Percentiles rank a stretch among this genome's conserved stretches.
Evolutionary conservation across 2,329 filamentous ascomycete genomes (phyloP).

Genomic region (Raffaelea arxii): DNA sequence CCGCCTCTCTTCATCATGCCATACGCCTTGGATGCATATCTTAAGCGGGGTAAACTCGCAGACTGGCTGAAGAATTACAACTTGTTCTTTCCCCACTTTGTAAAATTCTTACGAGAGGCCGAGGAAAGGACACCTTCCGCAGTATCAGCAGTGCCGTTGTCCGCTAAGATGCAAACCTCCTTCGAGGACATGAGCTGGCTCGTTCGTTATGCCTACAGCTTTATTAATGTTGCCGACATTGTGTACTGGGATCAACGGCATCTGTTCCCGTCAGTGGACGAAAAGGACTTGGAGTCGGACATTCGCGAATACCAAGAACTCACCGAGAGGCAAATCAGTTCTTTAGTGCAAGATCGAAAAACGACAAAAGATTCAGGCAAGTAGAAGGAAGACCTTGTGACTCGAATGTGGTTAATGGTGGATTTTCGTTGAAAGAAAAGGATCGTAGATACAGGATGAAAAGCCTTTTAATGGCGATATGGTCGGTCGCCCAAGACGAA

Average conservation of each 20-base stretch:
- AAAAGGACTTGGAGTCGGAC: background rate
- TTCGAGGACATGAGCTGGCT: background rate
- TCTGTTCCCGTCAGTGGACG: background rate
- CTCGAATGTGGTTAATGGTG: too few species aligned
- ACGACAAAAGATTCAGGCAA: too few species aligned
- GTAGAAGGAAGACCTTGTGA: too few species aligned
- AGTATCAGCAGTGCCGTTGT: background rate
- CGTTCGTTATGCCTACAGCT: conserved; percentile 1
- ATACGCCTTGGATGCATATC: background rate
- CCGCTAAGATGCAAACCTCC: background rate
- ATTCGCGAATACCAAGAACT: background rate
- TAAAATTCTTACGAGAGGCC: background rate
- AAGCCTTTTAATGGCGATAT: too few species aligned
- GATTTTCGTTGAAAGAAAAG: too few species aligned
- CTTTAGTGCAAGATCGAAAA: too few species aligned
- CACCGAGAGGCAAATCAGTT: background rate
- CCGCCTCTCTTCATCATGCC: conserved; percentile 27
- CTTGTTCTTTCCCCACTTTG: background rate
- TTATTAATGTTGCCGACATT: background rate
- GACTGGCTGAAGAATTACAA: background rate
- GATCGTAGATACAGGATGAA: too few species aligned
- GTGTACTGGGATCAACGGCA: background rate
- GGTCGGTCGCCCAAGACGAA: too few species aligned
- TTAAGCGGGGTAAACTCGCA: background rate
- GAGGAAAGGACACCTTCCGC: background rate